phyloP scores from a whole-genome alignment of 345 rosid species.

The Hibiscus tridactylites region DNA sequence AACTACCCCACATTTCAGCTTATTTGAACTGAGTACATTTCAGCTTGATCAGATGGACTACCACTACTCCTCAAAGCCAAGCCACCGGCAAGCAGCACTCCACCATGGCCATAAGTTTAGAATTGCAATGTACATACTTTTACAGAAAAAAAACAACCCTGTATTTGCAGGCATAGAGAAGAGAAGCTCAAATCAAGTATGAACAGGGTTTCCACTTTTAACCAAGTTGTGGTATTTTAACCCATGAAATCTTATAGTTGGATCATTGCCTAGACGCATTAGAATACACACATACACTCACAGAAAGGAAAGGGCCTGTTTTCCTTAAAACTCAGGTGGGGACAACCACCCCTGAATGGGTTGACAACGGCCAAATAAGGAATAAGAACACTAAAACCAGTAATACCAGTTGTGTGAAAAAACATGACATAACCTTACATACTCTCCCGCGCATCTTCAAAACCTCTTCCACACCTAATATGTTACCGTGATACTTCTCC shows the following conservation, averaged over 20 bases:
- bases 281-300: constrained; percentile 12
- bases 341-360: constrained; percentile 8
- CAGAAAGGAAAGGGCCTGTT: neutral
- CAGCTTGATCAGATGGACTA: neutral
- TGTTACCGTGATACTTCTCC: constrained; percentile 36
- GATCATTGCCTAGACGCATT: constrained; percentile 14
- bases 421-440: constrained; percentile 36
- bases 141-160: neutral
- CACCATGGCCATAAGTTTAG: neutral
- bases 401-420: constrained; percentile 51
- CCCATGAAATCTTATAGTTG: constrained; percentile 12
- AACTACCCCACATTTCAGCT: too few relatives aligned
- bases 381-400: constrained; percentile 41
- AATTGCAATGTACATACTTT: neutral
- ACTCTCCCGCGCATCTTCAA: constrained; percentile 41
- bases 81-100: neutral
- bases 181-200: neutral
- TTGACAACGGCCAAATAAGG: constrained; percentile 26
- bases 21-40: too few relatives aligned
- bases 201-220: neutral
- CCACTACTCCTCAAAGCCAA: neutral
- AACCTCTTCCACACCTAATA: constrained; percentile 40
- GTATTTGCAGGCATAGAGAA: neutral
- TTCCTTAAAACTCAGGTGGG: constrained; percentile 12
- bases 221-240: neutral